Conservation (phyloP, 2,329 filamentous ascomycete species). For the Phialophora tarda region DNA sequence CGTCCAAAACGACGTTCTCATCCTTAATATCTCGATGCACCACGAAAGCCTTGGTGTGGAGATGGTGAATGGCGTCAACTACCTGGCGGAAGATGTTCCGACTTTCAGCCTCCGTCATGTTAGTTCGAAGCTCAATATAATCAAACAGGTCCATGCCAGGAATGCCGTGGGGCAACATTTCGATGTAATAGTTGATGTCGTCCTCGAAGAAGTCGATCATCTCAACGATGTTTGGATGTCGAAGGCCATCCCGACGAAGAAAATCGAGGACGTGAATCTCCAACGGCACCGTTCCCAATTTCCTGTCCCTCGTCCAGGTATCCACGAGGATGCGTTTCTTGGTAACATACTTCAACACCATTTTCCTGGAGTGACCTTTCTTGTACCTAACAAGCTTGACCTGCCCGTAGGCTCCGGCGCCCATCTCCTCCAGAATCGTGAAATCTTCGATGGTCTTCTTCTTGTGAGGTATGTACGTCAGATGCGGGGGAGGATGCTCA, state of each 20-base stretch:
- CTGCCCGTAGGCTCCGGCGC: constrained; percentile 95
- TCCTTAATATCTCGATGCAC: constrained; percentile 99
- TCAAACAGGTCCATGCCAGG: constrained; percentile 99
- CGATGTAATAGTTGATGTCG: constrained; percentile 89
- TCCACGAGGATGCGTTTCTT: constrained; percentile 96
- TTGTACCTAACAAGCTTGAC: constrained; percentile 93
- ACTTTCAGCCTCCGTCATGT: constrained; percentile 95
- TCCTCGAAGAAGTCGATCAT: constrained; percentile 72
- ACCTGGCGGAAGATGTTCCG: constrained; percentile 96
- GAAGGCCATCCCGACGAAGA: constrained; percentile 72
- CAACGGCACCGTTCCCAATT: constrained; percentile 89
- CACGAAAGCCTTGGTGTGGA: constrained; percentile 87
- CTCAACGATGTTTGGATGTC: constrained; percentile 70
- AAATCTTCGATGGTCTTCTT: constrained; percentile 93
- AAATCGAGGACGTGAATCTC: constrained; percentile 98
- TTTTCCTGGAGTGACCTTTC: constrained; percentile 70
- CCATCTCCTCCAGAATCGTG: constrained; percentile 94
- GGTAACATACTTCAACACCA: constrained; percentile 96
- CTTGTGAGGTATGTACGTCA: constrained; percentile 43
- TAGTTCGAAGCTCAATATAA: constrained; percentile 94
- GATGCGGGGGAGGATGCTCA: constrained; percentile 42
- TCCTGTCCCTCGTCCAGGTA: constrained; percentile 94
- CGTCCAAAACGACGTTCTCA: constrained; percentile 95
- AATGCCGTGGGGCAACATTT: constrained; percentile 93
- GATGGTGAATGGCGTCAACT: constrained; percentile 83